Evolutionary conservation across 768 basidiomycete species (phyloP), one percentile per base, ranked within the genome.

Genomic region (Basidioascus undulatus): DNA sequence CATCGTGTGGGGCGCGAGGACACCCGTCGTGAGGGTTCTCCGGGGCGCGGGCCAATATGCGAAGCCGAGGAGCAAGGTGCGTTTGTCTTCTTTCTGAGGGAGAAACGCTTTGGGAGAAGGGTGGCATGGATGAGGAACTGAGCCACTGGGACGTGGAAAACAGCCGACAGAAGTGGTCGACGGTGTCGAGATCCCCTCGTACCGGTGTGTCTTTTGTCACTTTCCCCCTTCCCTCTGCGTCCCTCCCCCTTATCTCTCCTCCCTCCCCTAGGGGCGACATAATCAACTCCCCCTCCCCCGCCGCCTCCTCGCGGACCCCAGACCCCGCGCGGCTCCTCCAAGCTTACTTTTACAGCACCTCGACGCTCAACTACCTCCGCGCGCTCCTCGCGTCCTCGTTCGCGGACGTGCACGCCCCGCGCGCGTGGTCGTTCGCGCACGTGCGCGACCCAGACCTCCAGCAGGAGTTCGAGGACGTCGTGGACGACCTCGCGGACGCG

Each of bases 21-120:
- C 84, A 25, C 92, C 87, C n/a, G 76, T 94, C 28, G 87, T 92
- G 50, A 52, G 62, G 10, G 54, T 63, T 36, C 54, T 39, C 6
- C 71, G 92, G 10, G 94, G 96, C 46, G 92, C 87, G 1, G 89
- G 89, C 0, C 87, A 92, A 56, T 92, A 89, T 49, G 86, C 87
- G 13, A 92, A 57, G 44, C 92, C 89, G 2, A 67, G 89, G 41
- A 81, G 77, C 52, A 86, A 77, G n/a, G n/a, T n/a, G n/a, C n/a
- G n/a, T n/a, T n/a, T n/a, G n/a, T n/a, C n/a, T n/a, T n/a, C n/a
- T n/a, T n/a, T n/a, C n/a, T n/a, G n/a, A n/a, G n/a, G n/a, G n/a
- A n/a, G n/a, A n/a, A n/a, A n/a, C n/a, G n/a, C n/a, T n/a, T n/a
- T n/a, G n/a, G n/a, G n/a, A n/a, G n/a, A n/a, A n/a, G n/a, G n/a